Evolutionary conservation across 2,329 filamentous ascomycete genomes (phyloP).

Genomic region (Talaromyces sp.): DNA sequence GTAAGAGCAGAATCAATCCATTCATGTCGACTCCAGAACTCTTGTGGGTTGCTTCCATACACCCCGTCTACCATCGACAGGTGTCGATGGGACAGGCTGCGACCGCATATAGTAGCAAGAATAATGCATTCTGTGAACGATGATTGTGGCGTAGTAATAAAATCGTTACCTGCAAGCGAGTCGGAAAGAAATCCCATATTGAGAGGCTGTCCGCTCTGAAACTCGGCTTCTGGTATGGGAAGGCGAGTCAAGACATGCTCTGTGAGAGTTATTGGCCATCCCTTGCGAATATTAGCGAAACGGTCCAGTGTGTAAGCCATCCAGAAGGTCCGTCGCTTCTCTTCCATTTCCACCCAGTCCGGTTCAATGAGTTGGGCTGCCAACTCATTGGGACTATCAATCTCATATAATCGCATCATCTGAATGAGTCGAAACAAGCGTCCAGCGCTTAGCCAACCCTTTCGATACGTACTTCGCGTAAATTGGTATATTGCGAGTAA

Average conservation of each 20-base stretch:
- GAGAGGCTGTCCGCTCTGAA: conserved; percentile 33
- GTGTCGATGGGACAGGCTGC: conserved; percentile 19
- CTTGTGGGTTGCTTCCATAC: conserved; percentile 19
- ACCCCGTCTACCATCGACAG: conserved; percentile 18
- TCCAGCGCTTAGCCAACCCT: conserved; percentile 91
- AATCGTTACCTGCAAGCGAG: conserved; percentile 23
- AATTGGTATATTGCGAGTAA: conserved; percentile 87
- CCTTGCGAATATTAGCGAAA: conserved; percentile 92
- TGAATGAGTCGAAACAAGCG: conserved; percentile 74
- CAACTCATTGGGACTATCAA: conserved; percentile 78
- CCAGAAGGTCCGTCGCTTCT: conserved; percentile 91
- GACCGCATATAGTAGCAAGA: conserved; percentile 28
- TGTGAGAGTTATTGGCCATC: conserved; percentile 84
- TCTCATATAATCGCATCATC: conserved; percentile 88
- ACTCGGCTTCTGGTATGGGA: conserved; percentile 35
- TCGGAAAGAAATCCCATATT: conserved; percentile 31
- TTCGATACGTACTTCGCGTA: conserved; percentile 94
- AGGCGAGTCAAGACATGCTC: conserved; percentile 38
- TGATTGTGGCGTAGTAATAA: conserved; percentile 21
- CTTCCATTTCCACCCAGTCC: conserved; percentile 92
- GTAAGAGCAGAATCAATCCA: conserved; percentile 21
- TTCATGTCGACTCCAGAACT: conserved; percentile 23
- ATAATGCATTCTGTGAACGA: conserved; percentile 35
- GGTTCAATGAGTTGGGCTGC: conserved; percentile 88
- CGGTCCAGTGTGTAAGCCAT: conserved; percentile 86